Base-by-base conservation (phyloP, 1,284 basidiomycete genomes). In the Sporisorium iseilematis-ciliati region DNA sequence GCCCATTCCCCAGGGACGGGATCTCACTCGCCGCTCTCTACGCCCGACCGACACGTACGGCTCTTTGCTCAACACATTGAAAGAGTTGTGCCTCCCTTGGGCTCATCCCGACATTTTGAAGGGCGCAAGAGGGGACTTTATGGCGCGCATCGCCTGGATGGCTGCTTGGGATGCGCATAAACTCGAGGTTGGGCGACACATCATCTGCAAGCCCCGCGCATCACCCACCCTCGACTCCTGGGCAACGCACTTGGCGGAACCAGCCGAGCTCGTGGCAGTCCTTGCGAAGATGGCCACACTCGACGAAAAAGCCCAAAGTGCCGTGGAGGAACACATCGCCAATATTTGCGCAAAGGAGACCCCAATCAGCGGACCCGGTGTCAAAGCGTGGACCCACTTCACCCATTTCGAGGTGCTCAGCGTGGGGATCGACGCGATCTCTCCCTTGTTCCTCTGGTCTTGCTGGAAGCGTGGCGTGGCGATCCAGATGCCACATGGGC, bases 391-490 rank as follows among this genome's bases (percentile, higher is more conserved):
- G 59, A 46, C 31, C 4, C 21, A 72, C 33, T 66, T 50, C 21
- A 66, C 64, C 12, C 69, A 72, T 25, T 62, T 71, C n/a, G 68
- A 65, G 10, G 42, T 62, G 26, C 55, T 71, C 48, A 25, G 6
- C 6, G 48, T 0, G 6, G 7, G 25, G 14, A 18, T 65, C 18
- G 26, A 23, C 18, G 4, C 54, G 49, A 56, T 72, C 21, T 38
- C 69, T 25, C 51, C 59, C 12, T 51, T 56, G 11, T 72, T 55
- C 29, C 51, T 72, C 14, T 72, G 69, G 69, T 38, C 42, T 21
- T 72, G 69, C 43, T 72, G 63, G 63, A 72, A 66, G 56, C 63
- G 59, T 4, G 63, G 69, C 2, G 51, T 72, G 7, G 69, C 55
- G 0, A 20, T 72, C 2, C 63, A 66, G 23, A 45, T 55, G 33